phyloP scores from a whole-genome alignment of 148 eudicot genomes.

The Linanthus parryae region DNA sequence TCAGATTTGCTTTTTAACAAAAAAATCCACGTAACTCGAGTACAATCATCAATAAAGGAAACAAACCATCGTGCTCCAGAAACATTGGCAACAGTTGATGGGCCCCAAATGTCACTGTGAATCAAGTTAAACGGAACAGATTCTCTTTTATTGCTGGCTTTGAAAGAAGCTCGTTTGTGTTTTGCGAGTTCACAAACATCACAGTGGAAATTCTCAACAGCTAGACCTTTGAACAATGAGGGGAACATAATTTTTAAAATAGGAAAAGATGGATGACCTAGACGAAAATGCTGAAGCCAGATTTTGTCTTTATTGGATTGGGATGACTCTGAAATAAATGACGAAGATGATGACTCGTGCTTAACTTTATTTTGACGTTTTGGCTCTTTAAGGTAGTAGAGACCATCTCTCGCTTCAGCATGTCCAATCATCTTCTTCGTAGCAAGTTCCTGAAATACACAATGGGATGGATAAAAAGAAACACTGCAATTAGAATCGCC shows the following conservation, averaged over 20 bases:
- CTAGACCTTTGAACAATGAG: neutral
- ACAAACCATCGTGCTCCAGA: slow-evolving; percentile 12
- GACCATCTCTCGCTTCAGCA: neutral
- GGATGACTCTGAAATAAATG: neutral
- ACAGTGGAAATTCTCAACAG: neutral
- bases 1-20: neutral
- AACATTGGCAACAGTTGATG: neutral
- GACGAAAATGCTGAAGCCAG: neutral
- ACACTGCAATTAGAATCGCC: neutral
- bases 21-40: neutral
- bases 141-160: slow-evolving; percentile 1
- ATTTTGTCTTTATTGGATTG: neutral
- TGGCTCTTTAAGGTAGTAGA: neutral
- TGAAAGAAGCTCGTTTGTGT: slow-evolving; percentile 4
- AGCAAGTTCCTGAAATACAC: slow-evolving; percentile 1
- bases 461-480: neutral
- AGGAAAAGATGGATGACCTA: neutral
- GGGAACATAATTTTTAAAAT: neutral
- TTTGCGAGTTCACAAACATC: slow-evolving; percentile 8
- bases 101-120: slow-evolving; percentile 10
- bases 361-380: neutral
- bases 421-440: slow-evolving; percentile 1
- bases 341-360: neutral
- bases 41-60: neutral
- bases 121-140: slow-evolving; percentile 1